Evolutionary conservation across 2,329 filamentous ascomycete genomes (phyloP).

Genomic region (Diplocarpon mali): DNA sequence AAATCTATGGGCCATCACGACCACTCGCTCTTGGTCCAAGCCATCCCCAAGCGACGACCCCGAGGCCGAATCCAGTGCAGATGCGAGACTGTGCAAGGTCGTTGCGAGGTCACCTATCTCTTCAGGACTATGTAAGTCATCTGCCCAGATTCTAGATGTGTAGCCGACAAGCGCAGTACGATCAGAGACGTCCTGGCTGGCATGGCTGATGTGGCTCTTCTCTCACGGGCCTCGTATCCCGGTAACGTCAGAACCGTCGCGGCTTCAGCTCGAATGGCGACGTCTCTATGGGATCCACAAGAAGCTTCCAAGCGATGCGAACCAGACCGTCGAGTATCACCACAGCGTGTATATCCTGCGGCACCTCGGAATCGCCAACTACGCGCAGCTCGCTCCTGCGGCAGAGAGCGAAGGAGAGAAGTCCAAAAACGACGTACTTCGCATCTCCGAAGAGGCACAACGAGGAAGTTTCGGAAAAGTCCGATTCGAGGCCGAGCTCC

Average conservation of each 20-base stretch:
- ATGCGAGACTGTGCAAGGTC: constrained; percentile 1
- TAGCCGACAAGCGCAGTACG: too few relatives aligned
- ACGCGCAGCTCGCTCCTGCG: not conserved
- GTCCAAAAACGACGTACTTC: too few relatives aligned
- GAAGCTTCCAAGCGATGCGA: not conserved
- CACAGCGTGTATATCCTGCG: constrained; percentile 3
- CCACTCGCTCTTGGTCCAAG: constrained; percentile 6
- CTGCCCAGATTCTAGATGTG: not conserved
- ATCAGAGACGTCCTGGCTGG: too few relatives aligned
- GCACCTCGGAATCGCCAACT: not conserved
- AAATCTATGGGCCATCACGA: constrained; percentile 6
- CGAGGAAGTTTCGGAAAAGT: not conserved
- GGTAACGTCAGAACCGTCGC: too few relatives aligned
- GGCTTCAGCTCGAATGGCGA: too few relatives aligned
- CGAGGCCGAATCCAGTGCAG: not conserved
- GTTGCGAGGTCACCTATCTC: not conserved
- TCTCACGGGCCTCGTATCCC: too few relatives aligned
- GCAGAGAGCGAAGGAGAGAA: not conserved
- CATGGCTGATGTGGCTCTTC: too few relatives aligned
- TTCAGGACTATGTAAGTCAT: too few relatives aligned
- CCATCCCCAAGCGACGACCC: constrained; percentile 1
- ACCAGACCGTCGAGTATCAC: not conserved
- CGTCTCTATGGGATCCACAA: too few relatives aligned
- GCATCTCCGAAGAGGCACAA: not conserved
- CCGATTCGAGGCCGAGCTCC: constrained; percentile 4